phyloP scores from a whole-genome alignment of 805 yeast species.

The Lachancea kluyveri region DNA sequence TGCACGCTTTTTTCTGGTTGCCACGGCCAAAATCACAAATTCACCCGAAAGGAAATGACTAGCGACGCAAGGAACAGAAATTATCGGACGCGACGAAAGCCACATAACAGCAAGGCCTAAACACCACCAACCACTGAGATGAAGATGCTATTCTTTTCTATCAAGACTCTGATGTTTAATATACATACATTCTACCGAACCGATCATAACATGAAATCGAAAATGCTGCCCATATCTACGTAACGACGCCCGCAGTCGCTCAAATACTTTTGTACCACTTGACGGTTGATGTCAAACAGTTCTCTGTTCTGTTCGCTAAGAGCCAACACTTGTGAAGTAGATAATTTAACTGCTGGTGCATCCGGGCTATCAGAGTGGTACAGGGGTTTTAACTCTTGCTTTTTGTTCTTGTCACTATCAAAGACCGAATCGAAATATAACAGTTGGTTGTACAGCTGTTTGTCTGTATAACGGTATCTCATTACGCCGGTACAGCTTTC shows the following conservation, averaged over 20 bases:
- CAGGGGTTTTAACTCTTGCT: conserved; percentile 47
- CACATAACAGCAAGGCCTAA: too few relatives aligned
- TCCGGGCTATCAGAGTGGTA: conserved; percentile 32
- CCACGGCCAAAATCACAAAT: too few relatives aligned
- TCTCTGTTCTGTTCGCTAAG: conserved; percentile 74
- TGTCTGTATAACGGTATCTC: conserved; percentile 70
- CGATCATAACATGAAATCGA: conserved; percentile 46
- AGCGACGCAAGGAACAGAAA: too few relatives aligned
- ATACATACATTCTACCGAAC: too few relatives aligned
- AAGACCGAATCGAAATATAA: conserved; percentile 73
- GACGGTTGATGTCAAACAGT: conserved; percentile 45
- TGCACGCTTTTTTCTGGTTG: too few relatives aligned
- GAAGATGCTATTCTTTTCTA: too few relatives aligned
- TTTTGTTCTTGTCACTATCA: conserved; percentile 73
- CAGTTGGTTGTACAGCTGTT: conserved; percentile 79
- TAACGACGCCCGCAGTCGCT: conserved; percentile 81
- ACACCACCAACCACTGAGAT: too few relatives aligned
- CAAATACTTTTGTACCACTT: conserved; percentile 66
- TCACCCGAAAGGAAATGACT: too few relatives aligned
- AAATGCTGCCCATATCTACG: conserved; percentile 80
- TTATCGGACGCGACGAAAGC: too few relatives aligned
- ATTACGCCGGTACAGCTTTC: conserved; percentile 68
- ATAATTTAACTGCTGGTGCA: conserved; percentile 28
- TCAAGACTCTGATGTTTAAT: too few relatives aligned
- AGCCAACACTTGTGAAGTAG: conserved; percentile 56